A percentile compares a stretch with the other conserved stretches of the same genome.
Evolutionary conservation across 352 stramenopile genomes (phyloP).

Genomic region (Phytophthora hybrid): DNA sequence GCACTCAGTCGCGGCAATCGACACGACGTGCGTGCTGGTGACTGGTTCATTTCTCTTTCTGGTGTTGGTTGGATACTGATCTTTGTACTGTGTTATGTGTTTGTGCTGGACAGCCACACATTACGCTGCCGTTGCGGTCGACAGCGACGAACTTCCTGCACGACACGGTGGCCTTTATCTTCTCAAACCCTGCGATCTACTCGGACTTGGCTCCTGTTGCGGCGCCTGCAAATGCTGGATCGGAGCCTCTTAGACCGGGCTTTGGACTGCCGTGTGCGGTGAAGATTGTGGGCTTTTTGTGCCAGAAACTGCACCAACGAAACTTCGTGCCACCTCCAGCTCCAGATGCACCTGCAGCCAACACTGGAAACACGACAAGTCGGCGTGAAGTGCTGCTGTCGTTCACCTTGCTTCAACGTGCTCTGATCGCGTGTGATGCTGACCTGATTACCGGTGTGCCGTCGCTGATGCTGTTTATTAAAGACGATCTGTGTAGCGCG

Average conservation of each 20-base stretch:
- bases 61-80: constrained; percentile 2
- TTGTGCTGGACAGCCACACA: constrained; percentile 52
- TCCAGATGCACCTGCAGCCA: constrained; percentile 22
- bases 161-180: constrained; percentile 72
- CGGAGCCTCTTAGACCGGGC: constrained; percentile 28
- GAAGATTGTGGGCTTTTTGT: constrained; percentile 84
- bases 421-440: constrained; percentile 64
- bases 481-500: constrained; percentile 84
- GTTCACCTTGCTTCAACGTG: constrained; percentile 68
- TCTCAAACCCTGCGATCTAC: constrained; percentile 63
- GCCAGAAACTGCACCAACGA: constrained; percentile 75
- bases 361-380: constrained; percentile 33
- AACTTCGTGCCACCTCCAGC: constrained; percentile 41
- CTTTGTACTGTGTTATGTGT: neutral
- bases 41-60: neutral
- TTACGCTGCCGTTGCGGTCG: constrained; percentile 67
- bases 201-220: constrained; percentile 29
- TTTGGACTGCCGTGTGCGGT: constrained; percentile 83
- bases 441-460: constrained; percentile 57
- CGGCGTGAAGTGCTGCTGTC: constrained; percentile 77
- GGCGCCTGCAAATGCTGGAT: neutral
- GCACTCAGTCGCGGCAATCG: constrained; percentile 87
- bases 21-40: constrained; percentile 56
- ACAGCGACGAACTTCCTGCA: constrained; percentile 73
- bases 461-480: constrained; percentile 84